Conservation (phyloP, 441 rosid species). For the Adansonia rubrostipa region DNA sequence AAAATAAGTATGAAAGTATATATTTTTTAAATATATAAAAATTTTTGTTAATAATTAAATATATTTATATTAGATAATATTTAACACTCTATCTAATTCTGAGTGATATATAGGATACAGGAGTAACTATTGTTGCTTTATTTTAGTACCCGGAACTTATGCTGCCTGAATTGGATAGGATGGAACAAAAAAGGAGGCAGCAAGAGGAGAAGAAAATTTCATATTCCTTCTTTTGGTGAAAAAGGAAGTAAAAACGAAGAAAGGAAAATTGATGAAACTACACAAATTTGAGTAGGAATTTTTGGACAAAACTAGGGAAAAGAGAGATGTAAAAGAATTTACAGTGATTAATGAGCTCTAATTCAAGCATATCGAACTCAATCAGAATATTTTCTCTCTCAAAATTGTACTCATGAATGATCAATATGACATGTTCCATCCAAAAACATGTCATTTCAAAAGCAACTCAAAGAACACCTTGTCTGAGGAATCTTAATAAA, state of each 20-base stretch:
- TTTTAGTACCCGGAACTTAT: constrained; percentile 1
- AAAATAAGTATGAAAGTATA: not conserved
- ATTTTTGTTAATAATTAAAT: no score
- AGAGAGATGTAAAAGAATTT: not conserved
- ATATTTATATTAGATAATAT: no score
- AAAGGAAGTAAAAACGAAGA: not conserved
- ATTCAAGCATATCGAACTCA: constrained; percentile 8
- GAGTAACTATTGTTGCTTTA: not conserved
- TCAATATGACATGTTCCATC: constrained; percentile 10
- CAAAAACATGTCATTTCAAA: not conserved
- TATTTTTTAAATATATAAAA: not conserved
- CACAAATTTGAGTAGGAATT: not conserved
- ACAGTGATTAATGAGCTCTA: not conserved
- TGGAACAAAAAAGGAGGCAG: not conserved
- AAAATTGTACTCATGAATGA: not conserved
- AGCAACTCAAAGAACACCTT: not conserved
- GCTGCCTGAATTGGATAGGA: not conserved
- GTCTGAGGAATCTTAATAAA: constrained; percentile 27
- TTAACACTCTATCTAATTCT: no score
- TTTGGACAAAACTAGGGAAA: not conserved
- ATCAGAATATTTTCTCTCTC: not conserved
- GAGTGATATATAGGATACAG: not conserved
- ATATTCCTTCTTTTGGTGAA: constrained; percentile 3
- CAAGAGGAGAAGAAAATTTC: not conserved
- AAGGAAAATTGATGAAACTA: not conserved